phyloP scores from a whole-genome alignment of 257 asterid genomes.

The Capsicum baccatum region DNA sequence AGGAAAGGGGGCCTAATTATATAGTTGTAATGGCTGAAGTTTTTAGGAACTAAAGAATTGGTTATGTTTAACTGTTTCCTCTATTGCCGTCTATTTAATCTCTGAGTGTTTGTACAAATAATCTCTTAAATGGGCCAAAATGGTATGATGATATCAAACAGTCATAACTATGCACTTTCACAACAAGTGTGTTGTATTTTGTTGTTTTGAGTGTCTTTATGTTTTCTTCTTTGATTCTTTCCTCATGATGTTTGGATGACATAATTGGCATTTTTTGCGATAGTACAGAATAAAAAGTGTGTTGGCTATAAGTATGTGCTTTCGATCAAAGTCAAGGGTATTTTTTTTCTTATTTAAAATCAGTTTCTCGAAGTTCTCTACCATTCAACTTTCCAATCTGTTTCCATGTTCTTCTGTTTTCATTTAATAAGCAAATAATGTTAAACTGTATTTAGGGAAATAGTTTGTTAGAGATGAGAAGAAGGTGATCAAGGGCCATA shows the following conservation, averaged over 20 bases:
- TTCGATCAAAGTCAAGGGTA: conserved; percentile 75
- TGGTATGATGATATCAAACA: not conserved
- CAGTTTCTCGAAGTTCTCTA: not conserved
- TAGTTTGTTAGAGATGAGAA: conserved; percentile 80
- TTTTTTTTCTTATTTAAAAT: conserved; percentile 6
- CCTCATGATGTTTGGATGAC: not conserved
- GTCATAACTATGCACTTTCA: not conserved
- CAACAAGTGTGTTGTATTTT: not conserved
- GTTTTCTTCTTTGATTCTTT: not conserved
- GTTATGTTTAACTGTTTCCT: conserved; percentile 11
- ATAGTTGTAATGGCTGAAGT: not conserved
- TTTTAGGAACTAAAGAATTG: not conserved
- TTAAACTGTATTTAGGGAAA: conserved; percentile 56
- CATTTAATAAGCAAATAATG: not conserved
- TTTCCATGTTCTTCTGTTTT: not conserved
- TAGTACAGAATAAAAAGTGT: conserved; percentile 87
- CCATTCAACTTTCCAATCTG: not conserved
- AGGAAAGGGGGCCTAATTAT: not conserved
- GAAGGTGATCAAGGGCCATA: conserved; percentile 66
- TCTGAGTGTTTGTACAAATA: not conserved
- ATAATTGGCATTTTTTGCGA: conserved; percentile 80
- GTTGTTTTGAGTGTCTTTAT: not conserved
- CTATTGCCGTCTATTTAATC: not conserved
- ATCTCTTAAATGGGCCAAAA: not conserved
- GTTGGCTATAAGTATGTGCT: conserved; percentile 93